Evolutionary conservation across 129 eudicot species (phyloP), one percentile per base, ranked within the genome.

Genomic region (Helianthus annuus): DNA sequence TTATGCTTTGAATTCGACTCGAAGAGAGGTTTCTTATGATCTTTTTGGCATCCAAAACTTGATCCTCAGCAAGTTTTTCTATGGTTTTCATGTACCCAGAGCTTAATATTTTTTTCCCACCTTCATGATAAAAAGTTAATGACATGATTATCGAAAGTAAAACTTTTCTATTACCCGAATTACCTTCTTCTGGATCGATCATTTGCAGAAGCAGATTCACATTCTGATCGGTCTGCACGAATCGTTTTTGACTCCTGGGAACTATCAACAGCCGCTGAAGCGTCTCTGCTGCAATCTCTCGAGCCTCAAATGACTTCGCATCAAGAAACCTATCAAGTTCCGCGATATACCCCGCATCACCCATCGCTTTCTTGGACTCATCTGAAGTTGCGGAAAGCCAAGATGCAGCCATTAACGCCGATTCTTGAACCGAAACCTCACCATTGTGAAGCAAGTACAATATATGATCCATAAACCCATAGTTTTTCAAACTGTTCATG

Each of bases 231-330:
- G 76, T 89, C 68, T 94, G 92, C 75, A 83, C 89, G 14, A 94
- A 86, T 68, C 79, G 84, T 76, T 90, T 90, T 12, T 87, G 78
- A 66, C 90, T 94, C 55, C 80, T 88, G 0, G 96, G 93, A 17
- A 94, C 61, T 3, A 71, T 55, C 14, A 94, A 60, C 99, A 94
- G 67, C 71, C 70, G 59, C 46, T 80, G 85, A 44, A 94, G 82
- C 9, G 93, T 80, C 76, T 88, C 89, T 0, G 91, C 89, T 34
- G 99, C 99, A 69, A 94, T 81, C 74, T 94, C 96, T 1, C 94
- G 83, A 24, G 82, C 81, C 16, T 94, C 96, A 78, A 79, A 81
- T 5, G 99, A 88, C 68, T 88, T 88, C 0, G 88, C 84, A 13
- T 90, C 89, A 4, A 94, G 91, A 65, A 94, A 86, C 24, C 83